These are phyloP conservation scores for Clitopilus hobsonii DNA, from an alignment of 768 basidiomycete genomes.

Conservation along the genomic window DNA sequence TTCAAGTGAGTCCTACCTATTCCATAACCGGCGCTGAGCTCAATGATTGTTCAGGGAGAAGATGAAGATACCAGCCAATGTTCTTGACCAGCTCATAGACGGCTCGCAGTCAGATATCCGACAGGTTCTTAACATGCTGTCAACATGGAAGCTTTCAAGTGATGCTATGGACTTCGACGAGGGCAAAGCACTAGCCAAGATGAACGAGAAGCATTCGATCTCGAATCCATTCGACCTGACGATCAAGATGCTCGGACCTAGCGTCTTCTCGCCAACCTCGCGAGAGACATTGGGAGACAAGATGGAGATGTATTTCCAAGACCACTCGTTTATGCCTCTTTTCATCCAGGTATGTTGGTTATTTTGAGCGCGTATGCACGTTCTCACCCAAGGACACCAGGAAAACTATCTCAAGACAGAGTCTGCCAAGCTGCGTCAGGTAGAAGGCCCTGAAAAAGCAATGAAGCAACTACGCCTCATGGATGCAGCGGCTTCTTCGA, in stretches of 20 bases:
- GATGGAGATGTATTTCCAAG: constrained; percentile 96
- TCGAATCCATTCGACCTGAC: constrained; percentile 91
- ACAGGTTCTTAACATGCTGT: constrained; percentile 96
- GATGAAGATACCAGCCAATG: constrained; percentile 87
- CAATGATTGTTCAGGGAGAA: constrained; percentile 54
- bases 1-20: constrained; percentile 64
- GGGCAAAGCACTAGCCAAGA: constrained; percentile 82
- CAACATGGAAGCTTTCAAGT: constrained; percentile 90
- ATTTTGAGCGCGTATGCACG: background rate
- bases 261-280: constrained; percentile 79
- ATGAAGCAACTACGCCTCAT: constrained; percentile 78
- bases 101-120: constrained; percentile 95
- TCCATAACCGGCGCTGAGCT: background rate
- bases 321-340: constrained; percentile 88
- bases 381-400: constrained; percentile 27
- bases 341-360: constrained; percentile 74
- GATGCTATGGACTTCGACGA: constrained; percentile 86
- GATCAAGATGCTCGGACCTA: constrained; percentile 86
- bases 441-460: constrained; percentile 57
- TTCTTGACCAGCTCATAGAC: constrained; percentile 84
- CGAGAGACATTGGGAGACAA: constrained; percentile 85
- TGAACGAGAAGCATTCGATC: constrained; percentile 90
- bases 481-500: constrained; percentile 84
- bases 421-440: constrained; percentile 54
- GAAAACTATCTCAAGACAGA: constrained; percentile 93